Percentiles rank a stretch among this genome's conserved stretches.
These are phyloP conservation scores for Cymbidium sinense DNA, from an alignment of 106 monocot species.

Conservation along the genomic window DNA sequence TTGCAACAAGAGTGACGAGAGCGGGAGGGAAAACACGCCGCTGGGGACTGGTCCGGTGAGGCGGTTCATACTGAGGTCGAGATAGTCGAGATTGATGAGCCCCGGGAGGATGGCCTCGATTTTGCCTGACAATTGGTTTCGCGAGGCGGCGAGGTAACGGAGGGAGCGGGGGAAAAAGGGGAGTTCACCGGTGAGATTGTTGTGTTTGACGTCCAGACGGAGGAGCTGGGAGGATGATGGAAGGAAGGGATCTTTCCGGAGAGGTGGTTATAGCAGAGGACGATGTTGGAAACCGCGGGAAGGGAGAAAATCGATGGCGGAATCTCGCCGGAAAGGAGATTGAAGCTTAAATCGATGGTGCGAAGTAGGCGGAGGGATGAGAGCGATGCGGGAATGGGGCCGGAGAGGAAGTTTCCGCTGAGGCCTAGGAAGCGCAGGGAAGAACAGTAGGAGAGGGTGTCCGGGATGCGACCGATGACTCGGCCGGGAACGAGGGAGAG, in stretches of 20 bases:
- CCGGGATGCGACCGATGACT: conserved; percentile 42
- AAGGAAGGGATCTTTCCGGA: conserved; percentile 39
- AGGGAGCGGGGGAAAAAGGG: conserved; percentile 38
- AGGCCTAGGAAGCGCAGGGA: conserved; percentile 54
- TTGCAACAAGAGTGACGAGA: conserved; percentile 41
- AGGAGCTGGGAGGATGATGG: conserved; percentile 26
- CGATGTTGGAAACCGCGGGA: conserved; percentile 36
- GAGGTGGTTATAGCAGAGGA: conserved; percentile 60
- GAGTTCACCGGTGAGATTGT: conserved; percentile 40
- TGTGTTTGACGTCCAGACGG: conserved; percentile 63
- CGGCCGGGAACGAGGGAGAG: conserved; percentile 65
- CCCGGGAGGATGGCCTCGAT: conserved; percentile 32
- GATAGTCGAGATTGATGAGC: conserved; percentile 35
- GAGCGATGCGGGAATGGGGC: conserved; percentile 32
- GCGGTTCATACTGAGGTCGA: conserved; percentile 53
- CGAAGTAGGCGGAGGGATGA: conserved; percentile 28
- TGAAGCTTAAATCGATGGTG: conserved; percentile 66
- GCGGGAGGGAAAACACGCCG: conserved; percentile 32
- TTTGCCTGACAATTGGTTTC: conserved; percentile 34
- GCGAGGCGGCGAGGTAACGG: conserved; percentile 48
- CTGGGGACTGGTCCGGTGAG: conserved; percentile 42
- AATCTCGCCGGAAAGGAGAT: conserved; percentile 45
- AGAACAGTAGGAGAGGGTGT: conserved; percentile 17
- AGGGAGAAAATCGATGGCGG: conserved; percentile 21
- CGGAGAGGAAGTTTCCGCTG: conserved; percentile 54